These are phyloP conservation scores for Nitzschia palea DNA, from an alignment of 108 stramenopile genomes.

Conservation along the genomic window DNA sequence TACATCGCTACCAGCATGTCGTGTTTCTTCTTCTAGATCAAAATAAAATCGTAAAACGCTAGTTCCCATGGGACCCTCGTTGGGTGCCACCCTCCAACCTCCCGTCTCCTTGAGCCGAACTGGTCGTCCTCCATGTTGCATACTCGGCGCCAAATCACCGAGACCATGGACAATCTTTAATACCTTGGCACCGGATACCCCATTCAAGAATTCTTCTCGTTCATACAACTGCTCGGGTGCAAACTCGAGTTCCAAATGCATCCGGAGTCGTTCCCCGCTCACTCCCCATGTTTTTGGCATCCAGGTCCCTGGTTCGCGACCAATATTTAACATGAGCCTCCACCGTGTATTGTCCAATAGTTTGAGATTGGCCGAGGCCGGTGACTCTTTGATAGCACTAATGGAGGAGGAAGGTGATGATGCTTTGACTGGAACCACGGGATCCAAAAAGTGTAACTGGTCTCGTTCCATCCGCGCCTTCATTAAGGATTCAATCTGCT, in stretches of 20 bases:
- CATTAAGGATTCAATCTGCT: not conserved
- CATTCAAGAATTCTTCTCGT: slow-evolving; percentile 66
- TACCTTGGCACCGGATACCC: slow-evolving; percentile 50
- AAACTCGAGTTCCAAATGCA: slow-evolving; percentile 66
- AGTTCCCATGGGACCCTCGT: slow-evolving; percentile 69
- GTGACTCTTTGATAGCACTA: not conserved
- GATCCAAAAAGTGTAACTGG: not conserved
- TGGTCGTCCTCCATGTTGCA: slow-evolving; percentile 47
- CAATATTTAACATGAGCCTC: slow-evolving; percentile 67
- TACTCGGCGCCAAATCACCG: slow-evolving; percentile 38
- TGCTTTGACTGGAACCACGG: not conserved
- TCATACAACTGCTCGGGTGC: slow-evolving; percentile 50
- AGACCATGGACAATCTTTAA: slow-evolving; percentile 43
- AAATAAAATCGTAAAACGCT: slow-evolving; percentile 70
- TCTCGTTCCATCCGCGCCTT: slow-evolving; percentile 5
- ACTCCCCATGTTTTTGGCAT: slow-evolving; percentile 82
- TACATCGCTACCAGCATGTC: slow-evolving; percentile 51
- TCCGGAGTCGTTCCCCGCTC: slow-evolving; percentile 54
- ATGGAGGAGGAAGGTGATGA: not conserved
- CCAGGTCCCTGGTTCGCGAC: slow-evolving; percentile 77
- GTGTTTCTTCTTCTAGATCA: slow-evolving; percentile 57
- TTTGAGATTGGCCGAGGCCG: slow-evolving; percentile 1
- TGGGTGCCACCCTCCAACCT: slow-evolving; percentile 61
- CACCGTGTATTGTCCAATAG: slow-evolving; percentile 60
- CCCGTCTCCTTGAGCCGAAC: slow-evolving; percentile 48